Conservation (phyloP, 2,329 filamentous ascomycete species). For the Pezizomycotina sp. region DNA sequence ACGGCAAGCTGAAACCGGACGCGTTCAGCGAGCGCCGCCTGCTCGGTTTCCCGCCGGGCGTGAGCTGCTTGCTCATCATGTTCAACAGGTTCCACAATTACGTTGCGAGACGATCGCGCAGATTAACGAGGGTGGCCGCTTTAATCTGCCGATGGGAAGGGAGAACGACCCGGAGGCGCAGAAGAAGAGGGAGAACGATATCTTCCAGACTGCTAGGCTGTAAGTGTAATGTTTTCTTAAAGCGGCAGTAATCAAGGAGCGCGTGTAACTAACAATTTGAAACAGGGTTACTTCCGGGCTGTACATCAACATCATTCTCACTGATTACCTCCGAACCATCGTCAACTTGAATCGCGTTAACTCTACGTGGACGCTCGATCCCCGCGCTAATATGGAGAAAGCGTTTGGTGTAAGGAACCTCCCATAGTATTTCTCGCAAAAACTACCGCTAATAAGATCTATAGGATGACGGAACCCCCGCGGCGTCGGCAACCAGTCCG, state of each 20-base stretch:
- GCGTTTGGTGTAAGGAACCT: slow-evolving; percentile 16
- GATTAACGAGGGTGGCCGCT: slow-evolving; percentile 75
- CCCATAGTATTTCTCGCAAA: slow-evolving; percentile 2
- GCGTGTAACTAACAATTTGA: slow-evolving; percentile 16
- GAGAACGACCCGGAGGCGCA: slow-evolving; percentile 38
- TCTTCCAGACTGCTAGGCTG: slow-evolving; percentile 65
- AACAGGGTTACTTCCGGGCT: slow-evolving; percentile 48
- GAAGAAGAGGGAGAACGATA: slow-evolving; percentile 57
- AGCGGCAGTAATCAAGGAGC: too few relatives aligned
- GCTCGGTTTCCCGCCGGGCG: slow-evolving; percentile 53
- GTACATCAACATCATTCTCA: slow-evolving; percentile 62
- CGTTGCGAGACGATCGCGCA: slow-evolving; percentile 53
- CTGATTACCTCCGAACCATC: slow-evolving; percentile 66
- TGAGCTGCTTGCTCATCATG: slow-evolving; percentile 57
- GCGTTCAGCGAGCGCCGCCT: slow-evolving; percentile 54
- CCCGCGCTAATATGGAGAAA: slow-evolving; percentile 24
- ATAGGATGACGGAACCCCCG: slow-evolving; percentile 45
- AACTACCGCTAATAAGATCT: too few relatives aligned
- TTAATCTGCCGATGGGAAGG: slow-evolving; percentile 44
- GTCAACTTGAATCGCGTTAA: slow-evolving; percentile 55
- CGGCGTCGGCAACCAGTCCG: slow-evolving; percentile 69
- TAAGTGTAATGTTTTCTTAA: slow-evolving; percentile 22
- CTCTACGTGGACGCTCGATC: slow-evolving; percentile 56
- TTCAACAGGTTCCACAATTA: slow-evolving; percentile 79
- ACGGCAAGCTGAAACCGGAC: slow-evolving; percentile 57